Evolutionary conservation across 108 stramenopile genomes (phyloP).

Genomic region (Conticribra guillardii): DNA sequence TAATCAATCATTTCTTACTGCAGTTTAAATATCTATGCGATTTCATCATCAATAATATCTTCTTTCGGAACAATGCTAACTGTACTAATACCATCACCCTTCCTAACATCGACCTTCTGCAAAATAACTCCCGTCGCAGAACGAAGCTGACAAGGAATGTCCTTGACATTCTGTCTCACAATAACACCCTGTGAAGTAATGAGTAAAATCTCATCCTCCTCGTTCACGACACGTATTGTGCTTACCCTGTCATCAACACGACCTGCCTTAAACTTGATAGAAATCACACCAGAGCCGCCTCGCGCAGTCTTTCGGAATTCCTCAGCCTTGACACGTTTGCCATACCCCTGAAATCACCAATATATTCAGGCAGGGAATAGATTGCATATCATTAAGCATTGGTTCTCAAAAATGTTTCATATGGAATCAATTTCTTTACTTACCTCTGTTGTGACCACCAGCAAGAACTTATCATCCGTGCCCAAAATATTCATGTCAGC

Average conservation of each 20-base stretch:
- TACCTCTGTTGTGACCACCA: constrained; percentile 71
- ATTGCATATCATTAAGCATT: no score
- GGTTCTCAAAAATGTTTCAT: no score
- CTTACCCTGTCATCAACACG: constrained; percentile 66
- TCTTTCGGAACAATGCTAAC: constrained; percentile 77
- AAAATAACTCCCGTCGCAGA: constrained; percentile 91
- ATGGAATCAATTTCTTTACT: no score
- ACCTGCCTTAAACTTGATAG: constrained; percentile 88
- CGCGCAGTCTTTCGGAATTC: constrained; percentile 83
- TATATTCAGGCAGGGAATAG: no score
- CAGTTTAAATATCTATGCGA: no score
- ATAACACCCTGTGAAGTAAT: constrained; percentile 91
- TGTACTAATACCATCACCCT: constrained; percentile 76
- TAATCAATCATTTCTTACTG: no score
- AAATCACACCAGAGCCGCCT: constrained; percentile 87
- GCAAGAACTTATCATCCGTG: constrained; percentile 60
- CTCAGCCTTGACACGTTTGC: constrained; percentile 81
- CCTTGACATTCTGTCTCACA: constrained; percentile 82
- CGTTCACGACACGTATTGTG: constrained; percentile 78
- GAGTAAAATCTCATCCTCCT: constrained; percentile 89
- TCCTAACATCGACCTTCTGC: constrained; percentile 78
- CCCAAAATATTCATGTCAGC: constrained; percentile 84
- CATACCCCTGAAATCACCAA: constrained; percentile 72
- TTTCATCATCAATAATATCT: constrained; percentile 23
- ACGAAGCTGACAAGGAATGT: constrained; percentile 81